Conservation (phyloP, 176 grass and related monocot genomes). For the Typha latifolia region DNA sequence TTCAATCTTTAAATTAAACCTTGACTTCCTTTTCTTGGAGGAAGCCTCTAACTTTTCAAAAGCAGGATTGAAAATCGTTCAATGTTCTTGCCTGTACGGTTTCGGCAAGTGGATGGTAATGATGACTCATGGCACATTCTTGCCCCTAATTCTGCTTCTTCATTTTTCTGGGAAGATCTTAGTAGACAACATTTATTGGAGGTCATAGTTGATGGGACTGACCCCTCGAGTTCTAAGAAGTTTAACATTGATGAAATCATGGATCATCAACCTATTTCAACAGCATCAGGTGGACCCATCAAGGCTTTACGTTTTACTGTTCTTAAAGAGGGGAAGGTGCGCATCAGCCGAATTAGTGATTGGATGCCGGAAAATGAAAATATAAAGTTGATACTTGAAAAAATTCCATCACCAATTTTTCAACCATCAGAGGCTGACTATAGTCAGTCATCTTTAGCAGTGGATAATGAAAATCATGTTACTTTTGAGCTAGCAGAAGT, state of each 20-base stretch:
- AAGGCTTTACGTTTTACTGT: conserved; percentile 64
- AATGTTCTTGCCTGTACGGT: conserved; percentile 78
- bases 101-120: conserved; percentile 70
- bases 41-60: conserved; percentile 14
- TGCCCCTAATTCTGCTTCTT: conserved; percentile 68
- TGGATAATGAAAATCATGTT: conserved; percentile 84
- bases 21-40: conserved; percentile 1
- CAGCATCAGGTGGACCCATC: conserved; percentile 36
- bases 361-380: conserved; percentile 77
- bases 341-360: conserved; percentile 60
- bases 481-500: conserved; percentile 70
- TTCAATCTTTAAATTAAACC: conserved; percentile 5
- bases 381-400: conserved; percentile 35
- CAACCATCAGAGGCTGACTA: conserved; percentile 67
- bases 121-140: conserved; percentile 77
- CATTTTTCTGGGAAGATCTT: conserved; percentile 97
- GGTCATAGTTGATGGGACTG: conserved; percentile 72
- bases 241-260: conserved; percentile 74
- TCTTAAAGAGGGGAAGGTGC: conserved; percentile 78
- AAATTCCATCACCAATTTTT: conserved; percentile 50
- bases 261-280: conserved; percentile 55
- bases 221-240: conserved; percentile 44
- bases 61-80: conserved; percentile 94
- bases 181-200: conserved; percentile 61
- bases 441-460: conserved; percentile 46